A percentile compares a stretch with the other conserved stretches of the same genome.
Conservation (phyloP, 2,329 filamentous ascomycete genomes). For the Harringtonia lauricola region DNA sequence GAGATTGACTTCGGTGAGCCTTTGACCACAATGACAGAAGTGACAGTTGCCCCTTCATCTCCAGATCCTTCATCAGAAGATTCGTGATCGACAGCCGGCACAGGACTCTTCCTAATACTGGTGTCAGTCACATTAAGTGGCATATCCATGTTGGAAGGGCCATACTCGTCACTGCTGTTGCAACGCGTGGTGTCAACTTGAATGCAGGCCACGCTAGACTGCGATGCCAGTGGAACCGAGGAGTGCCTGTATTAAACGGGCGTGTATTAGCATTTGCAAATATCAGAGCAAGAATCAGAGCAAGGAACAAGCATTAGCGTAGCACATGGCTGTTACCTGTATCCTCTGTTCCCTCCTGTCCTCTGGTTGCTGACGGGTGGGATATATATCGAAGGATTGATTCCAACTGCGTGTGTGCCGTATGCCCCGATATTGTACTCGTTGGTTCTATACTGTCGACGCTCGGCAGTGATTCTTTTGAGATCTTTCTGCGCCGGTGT, state of each 20-base stretch:
- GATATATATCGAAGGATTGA: slow-evolving; percentile 37
- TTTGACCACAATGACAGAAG: slow-evolving; percentile 28
- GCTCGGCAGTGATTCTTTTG: slow-evolving; percentile 91
- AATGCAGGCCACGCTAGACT: too few relatives aligned
- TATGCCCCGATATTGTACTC: slow-evolving; percentile 78
- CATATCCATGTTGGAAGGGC: too few relatives aligned
- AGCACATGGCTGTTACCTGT: slow-evolving; percentile 14
- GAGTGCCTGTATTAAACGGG: too few relatives aligned
- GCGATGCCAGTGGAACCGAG: too few relatives aligned
- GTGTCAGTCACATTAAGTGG: background rate
- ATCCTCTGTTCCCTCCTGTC: slow-evolving; percentile 9
- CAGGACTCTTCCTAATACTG: background rate
- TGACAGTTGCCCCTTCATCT: slow-evolving; percentile 42
- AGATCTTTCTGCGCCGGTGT: slow-evolving; percentile 94
- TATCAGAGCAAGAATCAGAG: too few relatives aligned
- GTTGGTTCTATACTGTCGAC: slow-evolving; percentile 88
- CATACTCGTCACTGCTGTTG: too few relatives aligned
- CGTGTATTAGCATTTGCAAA: too few relatives aligned
- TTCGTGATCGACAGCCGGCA: slow-evolving; percentile 15
- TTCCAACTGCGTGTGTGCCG: slow-evolving; percentile 48
- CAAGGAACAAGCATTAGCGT: too few relatives aligned
- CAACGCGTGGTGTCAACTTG: too few relatives aligned
- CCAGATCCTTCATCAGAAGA: slow-evolving; percentile 35
- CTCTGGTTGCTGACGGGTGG: slow-evolving; percentile 26
- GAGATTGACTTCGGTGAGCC: slow-evolving; percentile 14